phyloP scores from a whole-genome alignment of 1,284 basidiomycete genomes.

The Golubevia pallescens region DNA sequence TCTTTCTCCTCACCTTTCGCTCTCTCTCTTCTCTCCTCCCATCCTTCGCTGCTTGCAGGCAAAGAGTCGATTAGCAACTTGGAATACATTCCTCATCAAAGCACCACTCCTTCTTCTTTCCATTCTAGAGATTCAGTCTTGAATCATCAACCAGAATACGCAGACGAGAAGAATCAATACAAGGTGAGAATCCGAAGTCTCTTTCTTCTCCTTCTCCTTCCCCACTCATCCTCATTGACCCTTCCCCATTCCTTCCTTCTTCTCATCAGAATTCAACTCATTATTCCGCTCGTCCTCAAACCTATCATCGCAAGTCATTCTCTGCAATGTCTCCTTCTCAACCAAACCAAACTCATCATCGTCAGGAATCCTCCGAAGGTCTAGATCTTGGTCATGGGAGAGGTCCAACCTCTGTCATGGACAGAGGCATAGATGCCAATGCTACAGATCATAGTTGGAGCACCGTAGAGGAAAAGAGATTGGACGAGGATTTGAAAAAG shows the following conservation, averaged over 20 bases:
- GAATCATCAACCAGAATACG: conserved; percentile 29
- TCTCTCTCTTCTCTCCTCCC: conserved; percentile 1
- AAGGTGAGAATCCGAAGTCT: conserved; percentile 11
- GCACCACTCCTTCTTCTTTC: conserved; percentile 23
- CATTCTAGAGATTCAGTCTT: conserved; percentile 38
- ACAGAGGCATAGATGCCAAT: conserved; percentile 25
- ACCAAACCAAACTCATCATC: conserved; percentile 7
- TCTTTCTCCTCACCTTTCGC: neutral
- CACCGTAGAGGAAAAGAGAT: conserved; percentile 61
- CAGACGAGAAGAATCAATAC: conserved; percentile 34
- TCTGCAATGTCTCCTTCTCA: conserved; percentile 12
- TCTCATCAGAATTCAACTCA: conserved; percentile 31
- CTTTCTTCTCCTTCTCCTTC: neutral
- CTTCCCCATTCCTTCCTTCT: neutral
- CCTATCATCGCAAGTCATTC: conserved; percentile 44
- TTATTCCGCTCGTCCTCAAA: conserved; percentile 45
- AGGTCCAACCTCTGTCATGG: conserved; percentile 30
- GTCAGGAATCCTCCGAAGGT: conserved; percentile 13
- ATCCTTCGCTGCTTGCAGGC: neutral
- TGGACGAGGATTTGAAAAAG: conserved; percentile 72
- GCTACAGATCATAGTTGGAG: neutral
- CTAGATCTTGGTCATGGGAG: conserved; percentile 30
- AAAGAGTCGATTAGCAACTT: conserved; percentile 1
- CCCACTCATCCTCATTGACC: neutral
- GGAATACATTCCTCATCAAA: neutral